Percentiles rank a stretch among this genome's conserved stretches.
Evolutionary conservation across 139 green algal genomes (phyloP).

Genomic region (Closterium sp.): DNA sequence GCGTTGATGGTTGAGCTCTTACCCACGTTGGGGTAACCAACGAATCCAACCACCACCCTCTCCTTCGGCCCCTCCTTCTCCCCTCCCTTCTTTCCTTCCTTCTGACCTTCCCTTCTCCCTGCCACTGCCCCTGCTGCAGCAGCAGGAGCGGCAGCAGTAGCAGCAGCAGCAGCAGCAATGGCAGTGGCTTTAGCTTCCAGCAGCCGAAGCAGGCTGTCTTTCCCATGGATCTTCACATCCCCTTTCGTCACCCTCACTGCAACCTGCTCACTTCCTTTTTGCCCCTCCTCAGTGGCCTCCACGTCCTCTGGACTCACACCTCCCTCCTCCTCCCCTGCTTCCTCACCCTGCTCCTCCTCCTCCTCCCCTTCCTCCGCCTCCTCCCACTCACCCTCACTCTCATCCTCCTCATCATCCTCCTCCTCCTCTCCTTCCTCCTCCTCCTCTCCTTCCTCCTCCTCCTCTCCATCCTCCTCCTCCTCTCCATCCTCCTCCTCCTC

Average conservation of each 20-base stretch:
- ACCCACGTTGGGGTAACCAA: conserved; percentile 98
- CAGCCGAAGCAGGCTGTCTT: neutral
- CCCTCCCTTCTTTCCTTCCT: neutral
- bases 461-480: conserved; percentile 7
- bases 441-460: conserved; percentile 8
- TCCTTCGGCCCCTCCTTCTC: neutral
- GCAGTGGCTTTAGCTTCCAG: neutral
- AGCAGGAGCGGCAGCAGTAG: neutral
- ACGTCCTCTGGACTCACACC: neutral
- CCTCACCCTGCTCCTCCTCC: neutral
- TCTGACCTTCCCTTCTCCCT: neutral
- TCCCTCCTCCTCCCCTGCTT: neutral
- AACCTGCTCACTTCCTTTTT: neutral
- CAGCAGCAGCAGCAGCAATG: neutral
- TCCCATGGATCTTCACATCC: neutral
- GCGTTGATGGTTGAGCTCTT: conserved; percentile 92
- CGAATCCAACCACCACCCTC: conserved; percentile 56
- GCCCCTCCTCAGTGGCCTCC: neutral
- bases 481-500: too few relatives aligned
- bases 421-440: neutral
- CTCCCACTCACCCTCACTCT: neutral
- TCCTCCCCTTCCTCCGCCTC: neutral
- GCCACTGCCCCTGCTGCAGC: neutral
- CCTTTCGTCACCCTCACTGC: neutral
- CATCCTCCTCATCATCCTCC: neutral